phyloP scores from a whole-genome alignment of 768 basidiomycete species.

The Xerocomus potaroensis region DNA sequence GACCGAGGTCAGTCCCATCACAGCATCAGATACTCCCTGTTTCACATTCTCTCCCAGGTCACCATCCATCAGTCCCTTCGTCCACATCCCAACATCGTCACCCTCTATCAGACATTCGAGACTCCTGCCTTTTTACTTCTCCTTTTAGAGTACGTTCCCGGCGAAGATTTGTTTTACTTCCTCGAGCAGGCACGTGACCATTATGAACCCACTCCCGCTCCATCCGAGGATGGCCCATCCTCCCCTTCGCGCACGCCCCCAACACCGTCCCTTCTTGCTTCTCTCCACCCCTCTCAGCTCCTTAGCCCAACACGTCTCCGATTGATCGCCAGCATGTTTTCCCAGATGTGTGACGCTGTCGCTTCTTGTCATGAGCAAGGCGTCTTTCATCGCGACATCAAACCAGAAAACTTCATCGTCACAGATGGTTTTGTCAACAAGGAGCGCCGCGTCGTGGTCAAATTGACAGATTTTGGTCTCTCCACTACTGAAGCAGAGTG shows the following conservation, averaged over 20 bases:
- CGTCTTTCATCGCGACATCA: constrained; percentile 97
- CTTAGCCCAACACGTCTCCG: constrained; percentile 85
- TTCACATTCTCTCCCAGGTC: constrained; percentile 50
- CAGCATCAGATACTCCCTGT: constrained; percentile 3
- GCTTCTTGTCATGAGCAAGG: constrained; percentile 88
- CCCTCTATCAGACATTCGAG: constrained; percentile 89
- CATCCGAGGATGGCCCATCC: constrained; percentile 10
- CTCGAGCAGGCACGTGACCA: constrained; percentile 93
- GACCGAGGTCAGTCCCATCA: constrained; percentile 62
- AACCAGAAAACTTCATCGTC: constrained; percentile 98
- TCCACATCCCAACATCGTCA: constrained; percentile 90
- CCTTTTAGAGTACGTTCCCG: constrained; percentile 92
- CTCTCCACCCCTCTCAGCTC: constrained; percentile 71
- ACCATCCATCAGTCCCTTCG: constrained; percentile 92
- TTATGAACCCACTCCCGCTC: constrained; percentile 49
- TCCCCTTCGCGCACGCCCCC: constrained; percentile 72
- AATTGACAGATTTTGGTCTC: constrained; percentile 94
- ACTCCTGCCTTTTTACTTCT: constrained; percentile 89
- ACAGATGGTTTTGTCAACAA: constrained; percentile 67
- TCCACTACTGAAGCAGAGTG: constrained; percentile 86
- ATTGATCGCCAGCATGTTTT: constrained; percentile 95
- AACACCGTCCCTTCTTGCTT: constrained; percentile 88
- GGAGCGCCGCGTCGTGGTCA: constrained; percentile 92
- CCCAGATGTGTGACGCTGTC: constrained; percentile 98
- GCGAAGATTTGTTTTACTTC: constrained; percentile 97